Conservation (phyloP, 768 basidiomycete species). For the Cystofilobasidium capitatum region DNA sequence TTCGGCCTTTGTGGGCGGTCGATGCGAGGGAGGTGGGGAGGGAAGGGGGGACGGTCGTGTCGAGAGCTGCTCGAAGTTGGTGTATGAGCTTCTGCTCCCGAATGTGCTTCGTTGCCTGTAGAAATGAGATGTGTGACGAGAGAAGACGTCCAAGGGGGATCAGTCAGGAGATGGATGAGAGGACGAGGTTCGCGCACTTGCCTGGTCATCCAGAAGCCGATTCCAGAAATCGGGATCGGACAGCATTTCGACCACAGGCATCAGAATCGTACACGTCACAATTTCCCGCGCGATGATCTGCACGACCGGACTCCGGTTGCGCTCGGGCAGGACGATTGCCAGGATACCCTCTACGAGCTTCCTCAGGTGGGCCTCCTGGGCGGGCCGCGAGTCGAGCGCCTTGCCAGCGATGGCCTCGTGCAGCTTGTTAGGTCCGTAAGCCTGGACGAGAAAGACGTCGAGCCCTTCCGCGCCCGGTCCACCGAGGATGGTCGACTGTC, state of each 20-base stretch:
- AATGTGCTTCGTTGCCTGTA: constrained; percentile 59
- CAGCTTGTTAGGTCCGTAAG: constrained; percentile 59
- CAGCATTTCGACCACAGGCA: constrained; percentile 84
- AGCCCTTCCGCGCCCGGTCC: constrained; percentile 55
- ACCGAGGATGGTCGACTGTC: constrained; percentile 1
- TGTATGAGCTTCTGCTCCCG: constrained; percentile 49
- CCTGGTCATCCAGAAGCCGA: constrained; percentile 77
- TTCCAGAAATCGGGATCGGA: constrained; percentile 98
- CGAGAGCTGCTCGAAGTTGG: constrained; percentile 31
- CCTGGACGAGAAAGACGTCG: constrained; percentile 71
- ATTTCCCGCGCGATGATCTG: constrained; percentile 71
- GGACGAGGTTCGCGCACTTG: constrained; percentile 42
- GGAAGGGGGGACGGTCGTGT: constrained; percentile 25
- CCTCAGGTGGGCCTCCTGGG: constrained; percentile 76
- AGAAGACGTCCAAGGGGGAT: neutral
- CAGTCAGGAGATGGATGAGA: neutral
- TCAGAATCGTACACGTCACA: constrained; percentile 65
- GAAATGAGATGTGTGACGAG: neutral
- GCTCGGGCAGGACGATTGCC: constrained; percentile 62
- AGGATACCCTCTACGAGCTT: constrained; percentile 61
- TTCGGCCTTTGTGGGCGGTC: neutral
- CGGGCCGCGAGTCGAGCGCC: constrained; percentile 79
- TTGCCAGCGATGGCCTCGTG: constrained; percentile 82
- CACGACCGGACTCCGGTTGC: constrained; percentile 64
- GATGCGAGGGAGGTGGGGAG: constrained; percentile 16